Base-by-base conservation (phyloP, 2,329 filamentous ascomycete species). In the Zymoseptoria tritici region DNA sequence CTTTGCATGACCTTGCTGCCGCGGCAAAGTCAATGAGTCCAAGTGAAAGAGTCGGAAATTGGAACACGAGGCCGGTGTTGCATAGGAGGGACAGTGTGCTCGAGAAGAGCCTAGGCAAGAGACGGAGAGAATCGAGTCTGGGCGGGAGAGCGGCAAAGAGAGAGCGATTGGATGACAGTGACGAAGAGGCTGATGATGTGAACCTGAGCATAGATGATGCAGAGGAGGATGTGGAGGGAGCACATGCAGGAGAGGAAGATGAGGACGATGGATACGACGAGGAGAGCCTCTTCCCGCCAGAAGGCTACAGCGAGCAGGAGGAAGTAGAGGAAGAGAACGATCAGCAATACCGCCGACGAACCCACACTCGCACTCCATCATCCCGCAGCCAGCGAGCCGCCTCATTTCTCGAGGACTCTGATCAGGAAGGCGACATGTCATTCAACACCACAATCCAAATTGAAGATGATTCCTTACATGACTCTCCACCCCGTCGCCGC, bases 361-460 rank as follows among this genome's bases (percentile, higher is more conserved):
- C 50, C 19, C 52, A 4, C 57, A 59, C 26, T 55, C 57, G 58
- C 24, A 63, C 59, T 22, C 58, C 60, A 19, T 58, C 56, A 9
- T 56, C 46, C 13, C 55, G 57, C 11, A 42, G 50, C 56, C 19
- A 57, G 56, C 2, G 58, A 56, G 19, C 59, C 62, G 29, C 55
- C 60, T 16, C 59, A 60, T 20, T 56, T 58, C 36, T 46, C 16
- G 36, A 2, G 7, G 36, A 46, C 16, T 46, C 55, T n/a, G 58
- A 60, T 31, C 56, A 61, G 13, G 57, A 61, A 19, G 61, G 62
- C 36, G 60, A 56, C 49, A 52, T 59, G 50, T 60, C 61, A 3
- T 51, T 62, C 9, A 59, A 60, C 46, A 79, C 63, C 73, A 77
- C 22, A 66, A 78, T 56, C 78, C 57, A 62, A 16, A 63, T 69